Percentiles rank a stretch among this genome's conserved stretches.
phyloP scores from a whole-genome alignment of 495 filamentous ascomycete genomes.

The Neurospora sp. region DNA sequence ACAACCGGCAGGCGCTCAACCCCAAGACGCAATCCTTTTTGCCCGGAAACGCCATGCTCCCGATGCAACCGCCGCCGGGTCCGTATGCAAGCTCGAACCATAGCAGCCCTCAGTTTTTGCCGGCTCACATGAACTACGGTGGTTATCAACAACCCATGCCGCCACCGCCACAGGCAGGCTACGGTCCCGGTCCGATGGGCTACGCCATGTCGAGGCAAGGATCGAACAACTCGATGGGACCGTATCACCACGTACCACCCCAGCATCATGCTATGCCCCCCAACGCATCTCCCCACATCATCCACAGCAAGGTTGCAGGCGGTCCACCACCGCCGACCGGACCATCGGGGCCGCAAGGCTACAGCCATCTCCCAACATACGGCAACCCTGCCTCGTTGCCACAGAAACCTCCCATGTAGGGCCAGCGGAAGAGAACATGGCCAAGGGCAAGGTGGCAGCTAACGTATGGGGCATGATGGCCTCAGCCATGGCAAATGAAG shows the following conservation, averaged over 20 bases:
- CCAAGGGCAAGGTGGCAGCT: not conserved
- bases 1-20: constrained; percentile 77
- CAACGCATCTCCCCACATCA: constrained; percentile 26
- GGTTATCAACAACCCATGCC: constrained; percentile 31
- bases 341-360: constrained; percentile 24
- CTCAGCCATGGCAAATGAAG: not conserved
- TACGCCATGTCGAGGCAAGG: constrained; percentile 45
- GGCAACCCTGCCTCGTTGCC: constrained; percentile 46
- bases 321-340: constrained; percentile 15
- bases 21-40: constrained; percentile 87
- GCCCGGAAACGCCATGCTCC: constrained; percentile 44
- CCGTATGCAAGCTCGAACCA: constrained; percentile 29
- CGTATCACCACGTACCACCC: constrained; percentile 26
- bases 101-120: constrained; percentile 35
- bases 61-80: constrained; percentile 26
- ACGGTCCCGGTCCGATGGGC: constrained; percentile 13
- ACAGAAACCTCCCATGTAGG: constrained; percentile 42
- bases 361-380: constrained; percentile 42
- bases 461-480: not conserved
- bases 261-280: constrained; percentile 17
- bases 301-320: constrained; percentile 22
- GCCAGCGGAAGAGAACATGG: not conserved
- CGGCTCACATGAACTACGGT: constrained; percentile 32
- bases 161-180: constrained; percentile 22
- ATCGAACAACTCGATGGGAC: constrained; percentile 42